phyloP scores from a whole-genome alignment of 2,329 filamentous ascomycete genomes.

The Sclerotinia sclerotiorum region DNA sequence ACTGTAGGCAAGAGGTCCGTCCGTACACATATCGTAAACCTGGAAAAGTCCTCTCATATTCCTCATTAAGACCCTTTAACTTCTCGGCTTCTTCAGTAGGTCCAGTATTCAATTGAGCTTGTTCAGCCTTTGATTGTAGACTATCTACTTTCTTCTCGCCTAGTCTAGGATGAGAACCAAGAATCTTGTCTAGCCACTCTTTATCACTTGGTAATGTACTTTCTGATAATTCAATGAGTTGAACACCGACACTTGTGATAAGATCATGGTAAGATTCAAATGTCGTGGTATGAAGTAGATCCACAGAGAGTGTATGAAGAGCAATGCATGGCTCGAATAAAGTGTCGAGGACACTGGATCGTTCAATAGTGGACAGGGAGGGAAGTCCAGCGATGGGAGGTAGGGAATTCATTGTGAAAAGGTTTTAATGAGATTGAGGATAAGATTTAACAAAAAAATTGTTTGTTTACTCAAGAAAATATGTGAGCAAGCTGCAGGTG shows the following conservation, averaged over 20 bases:
- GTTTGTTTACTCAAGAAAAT: neutral
- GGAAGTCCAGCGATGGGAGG: conserved; percentile 59
- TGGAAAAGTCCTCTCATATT: conserved; percentile 80
- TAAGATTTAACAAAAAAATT: neutral
- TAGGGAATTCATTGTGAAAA: conserved; percentile 43
- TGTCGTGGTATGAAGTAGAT: conserved; percentile 58
- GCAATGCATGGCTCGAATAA: conserved; percentile 81
- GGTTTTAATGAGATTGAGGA: neutral
- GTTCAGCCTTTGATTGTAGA: conserved; percentile 76
- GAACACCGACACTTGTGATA: conserved; percentile 63
- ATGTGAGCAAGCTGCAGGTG: neutral
- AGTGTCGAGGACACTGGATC: conserved; percentile 65
- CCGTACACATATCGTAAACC: conserved; percentile 75
- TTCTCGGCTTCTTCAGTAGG: conserved; percentile 56
- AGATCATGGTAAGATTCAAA: conserved; percentile 70
- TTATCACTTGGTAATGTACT: conserved; percentile 52
- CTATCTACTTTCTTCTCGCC: conserved; percentile 82
- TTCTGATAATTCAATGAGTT: conserved; percentile 60
- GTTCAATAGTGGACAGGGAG: conserved; percentile 53
- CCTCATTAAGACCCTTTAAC: conserved; percentile 65
- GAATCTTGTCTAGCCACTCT: conserved; percentile 65
- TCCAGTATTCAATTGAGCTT: conserved; percentile 67
- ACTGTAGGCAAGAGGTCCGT: neutral
- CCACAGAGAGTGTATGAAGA: conserved; percentile 70
- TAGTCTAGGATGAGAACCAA: conserved; percentile 79